Percentiles rank a stretch among this genome's conserved stretches.
Evolutionary conservation across 2,329 filamentous ascomycete species (phyloP).

Genomic region (Calonectria crousiana): DNA sequence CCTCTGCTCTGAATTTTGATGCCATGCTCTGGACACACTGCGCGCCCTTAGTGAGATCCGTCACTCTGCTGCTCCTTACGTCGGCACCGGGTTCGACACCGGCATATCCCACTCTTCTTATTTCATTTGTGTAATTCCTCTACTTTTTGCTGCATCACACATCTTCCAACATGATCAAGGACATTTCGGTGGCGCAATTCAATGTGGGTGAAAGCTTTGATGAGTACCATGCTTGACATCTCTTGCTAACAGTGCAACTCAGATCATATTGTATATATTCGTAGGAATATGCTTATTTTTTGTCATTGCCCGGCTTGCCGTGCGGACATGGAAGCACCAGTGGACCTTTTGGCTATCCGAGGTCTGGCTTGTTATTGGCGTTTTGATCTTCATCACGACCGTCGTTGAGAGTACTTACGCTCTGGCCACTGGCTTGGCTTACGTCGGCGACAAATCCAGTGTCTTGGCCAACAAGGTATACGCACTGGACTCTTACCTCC

Average conservation of each 20-base stretch:
- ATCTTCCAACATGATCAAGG: background rate
- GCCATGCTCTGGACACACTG: background rate
- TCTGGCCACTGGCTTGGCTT: background rate
- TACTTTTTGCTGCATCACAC: no score
- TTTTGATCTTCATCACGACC: background rate
- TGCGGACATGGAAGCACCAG: background rate
- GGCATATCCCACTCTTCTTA: background rate
- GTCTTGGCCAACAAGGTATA: background rate
- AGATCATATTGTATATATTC: background rate
- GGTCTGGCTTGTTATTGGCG: background rate
- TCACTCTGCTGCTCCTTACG: background rate
- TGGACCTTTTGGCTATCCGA: background rate
- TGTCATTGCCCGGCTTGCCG: background rate
- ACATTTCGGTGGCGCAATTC: background rate
- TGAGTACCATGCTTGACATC: no score
- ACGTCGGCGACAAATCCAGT: background rate
- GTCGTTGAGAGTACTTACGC: background rate
- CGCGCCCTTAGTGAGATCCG: background rate
- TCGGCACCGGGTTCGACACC: no score
- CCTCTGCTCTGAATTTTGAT: background rate
- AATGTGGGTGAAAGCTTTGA: background rate
- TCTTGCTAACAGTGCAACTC: background rate
- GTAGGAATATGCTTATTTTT: constrained; percentile 1
- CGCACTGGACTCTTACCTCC: background rate
- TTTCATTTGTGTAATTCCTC: no score